phyloP scores from a whole-genome alignment of 495 filamentous ascomycete species.

The Letharia columbiana region DNA sequence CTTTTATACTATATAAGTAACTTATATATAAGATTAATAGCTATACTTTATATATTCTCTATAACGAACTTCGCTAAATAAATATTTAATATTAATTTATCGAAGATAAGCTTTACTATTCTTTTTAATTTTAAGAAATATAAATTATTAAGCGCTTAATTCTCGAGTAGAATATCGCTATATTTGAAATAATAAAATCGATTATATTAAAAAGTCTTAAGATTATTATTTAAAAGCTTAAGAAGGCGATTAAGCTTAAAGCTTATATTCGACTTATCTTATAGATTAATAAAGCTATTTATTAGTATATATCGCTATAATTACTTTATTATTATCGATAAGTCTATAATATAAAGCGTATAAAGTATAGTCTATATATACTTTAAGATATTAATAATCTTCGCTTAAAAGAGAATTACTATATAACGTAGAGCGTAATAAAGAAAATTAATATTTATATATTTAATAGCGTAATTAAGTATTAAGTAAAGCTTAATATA shows the following conservation, averaged over 20 bases:
- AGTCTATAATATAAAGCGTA: too few relatives aligned
- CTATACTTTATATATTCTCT: background rate
- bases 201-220: constrained; percentile 9
- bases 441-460: constrained; percentile 5
- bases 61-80: background rate
- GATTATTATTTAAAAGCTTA: background rate
- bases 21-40: background rate
- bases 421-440: background rate
- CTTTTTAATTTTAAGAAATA: background rate
- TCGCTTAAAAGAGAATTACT: background rate
- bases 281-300: constrained; percentile 5
- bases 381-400: background rate
- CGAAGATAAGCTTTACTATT: background rate
- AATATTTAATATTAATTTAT: background rate
- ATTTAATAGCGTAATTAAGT: constrained; percentile 5
- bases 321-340: too few relatives aligned
- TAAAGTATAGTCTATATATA: background rate
- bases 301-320: background rate
- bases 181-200: background rate
- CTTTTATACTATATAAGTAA: background rate
- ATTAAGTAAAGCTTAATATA: constrained; percentile 2
- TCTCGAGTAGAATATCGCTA: constrained; percentile 5
- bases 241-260: constrained; percentile 1
- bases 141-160: background rate
- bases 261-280: background rate